Evolutionary conservation across 2,329 filamentous ascomycete genomes (phyloP).

Genomic region (Dactylellina drechsleri): DNA sequence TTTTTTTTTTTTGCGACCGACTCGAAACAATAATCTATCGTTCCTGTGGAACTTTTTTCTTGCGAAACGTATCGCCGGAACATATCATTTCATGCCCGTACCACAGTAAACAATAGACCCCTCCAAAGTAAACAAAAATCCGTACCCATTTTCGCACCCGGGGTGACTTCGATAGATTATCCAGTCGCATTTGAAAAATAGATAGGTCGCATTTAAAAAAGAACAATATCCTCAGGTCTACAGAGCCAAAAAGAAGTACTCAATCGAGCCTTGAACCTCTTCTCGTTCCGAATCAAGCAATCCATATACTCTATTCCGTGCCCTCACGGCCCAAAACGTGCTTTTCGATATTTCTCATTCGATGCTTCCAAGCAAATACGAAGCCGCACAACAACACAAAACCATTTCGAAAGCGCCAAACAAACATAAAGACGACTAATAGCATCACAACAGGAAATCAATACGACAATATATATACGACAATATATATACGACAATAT

Average conservation of each 20-base stretch:
- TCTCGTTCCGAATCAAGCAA: constrained; percentile 1
- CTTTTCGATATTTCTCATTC: constrained; percentile 1
- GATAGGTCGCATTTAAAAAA: constrained; percentile 5
- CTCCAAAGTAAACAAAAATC: constrained; percentile 4
- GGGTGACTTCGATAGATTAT: neutral
- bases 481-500: constrained; percentile 11
- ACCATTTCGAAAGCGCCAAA: neutral
- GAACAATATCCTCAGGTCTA: constrained; percentile 13
- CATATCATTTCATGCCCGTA: constrained; percentile 22
- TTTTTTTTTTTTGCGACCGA: neutral
- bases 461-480: constrained; percentile 14
- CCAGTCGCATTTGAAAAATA: neutral
- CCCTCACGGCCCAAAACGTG: constrained; percentile 32
- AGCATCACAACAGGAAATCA: constrained; percentile 26
- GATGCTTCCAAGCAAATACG: neutral
- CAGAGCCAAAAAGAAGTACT: constrained; percentile 4
- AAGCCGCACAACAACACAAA: constrained; percentile 47
- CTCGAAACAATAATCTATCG: constrained; percentile 6
- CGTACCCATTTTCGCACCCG: too few relatives aligned
- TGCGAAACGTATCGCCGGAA: constrained; percentile 11
- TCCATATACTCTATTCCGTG: constrained; percentile 12
- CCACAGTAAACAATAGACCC: constrained; percentile 40
- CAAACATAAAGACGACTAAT: constrained; percentile 33
- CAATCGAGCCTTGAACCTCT: constrained; percentile 26
- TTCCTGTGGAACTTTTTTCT: constrained; percentile 34